Percentiles rank a stretch among this genome's conserved stretches.
phyloP scores from a whole-genome alignment of 2,329 filamentous ascomycete species.

The Stemphylium vesicarium region DNA sequence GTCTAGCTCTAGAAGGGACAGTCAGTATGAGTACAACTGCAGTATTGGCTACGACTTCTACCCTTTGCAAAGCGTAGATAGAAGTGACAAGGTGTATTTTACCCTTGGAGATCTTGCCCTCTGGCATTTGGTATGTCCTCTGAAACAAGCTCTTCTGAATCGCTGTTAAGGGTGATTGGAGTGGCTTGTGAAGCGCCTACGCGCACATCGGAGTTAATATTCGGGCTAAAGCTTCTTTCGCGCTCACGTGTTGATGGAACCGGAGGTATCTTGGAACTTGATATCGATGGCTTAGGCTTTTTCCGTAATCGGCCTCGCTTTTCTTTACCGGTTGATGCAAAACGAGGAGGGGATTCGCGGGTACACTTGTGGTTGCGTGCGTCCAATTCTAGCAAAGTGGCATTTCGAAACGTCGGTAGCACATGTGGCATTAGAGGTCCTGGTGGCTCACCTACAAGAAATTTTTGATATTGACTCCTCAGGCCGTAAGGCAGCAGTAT shows the following conservation, averaged over 20 bases:
- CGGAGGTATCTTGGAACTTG: not conserved
- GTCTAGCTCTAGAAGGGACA: not conserved
- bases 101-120: not conserved
- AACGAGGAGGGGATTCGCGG: not conserved
- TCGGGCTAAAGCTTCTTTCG: not conserved
- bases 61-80: not conserved
- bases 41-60: not conserved
- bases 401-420: not conserved
- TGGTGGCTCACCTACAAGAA: slow-evolving; percentile 3
- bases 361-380: too few relatives aligned
- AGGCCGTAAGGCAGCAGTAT: slow-evolving; percentile 19
- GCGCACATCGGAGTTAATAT: not conserved
- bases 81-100: not conserved
- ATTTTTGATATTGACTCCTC: slow-evolving; percentile 4
- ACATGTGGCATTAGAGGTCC: not conserved
- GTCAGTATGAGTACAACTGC: too few relatives aligned
- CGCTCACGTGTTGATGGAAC: not conserved
- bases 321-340: not conserved
- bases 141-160: not conserved
- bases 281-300: not conserved
- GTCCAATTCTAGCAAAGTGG: not conserved
- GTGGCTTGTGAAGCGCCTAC: slow-evolving; percentile 1
- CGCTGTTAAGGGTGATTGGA: slow-evolving; percentile 23
- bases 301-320: not conserved
- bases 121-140: not conserved